These are phyloP conservation scores for Pestalotiopsis sp. DNA, from an alignment of 2,329 filamentous ascomycete species.

Conservation along the genomic window DNA sequence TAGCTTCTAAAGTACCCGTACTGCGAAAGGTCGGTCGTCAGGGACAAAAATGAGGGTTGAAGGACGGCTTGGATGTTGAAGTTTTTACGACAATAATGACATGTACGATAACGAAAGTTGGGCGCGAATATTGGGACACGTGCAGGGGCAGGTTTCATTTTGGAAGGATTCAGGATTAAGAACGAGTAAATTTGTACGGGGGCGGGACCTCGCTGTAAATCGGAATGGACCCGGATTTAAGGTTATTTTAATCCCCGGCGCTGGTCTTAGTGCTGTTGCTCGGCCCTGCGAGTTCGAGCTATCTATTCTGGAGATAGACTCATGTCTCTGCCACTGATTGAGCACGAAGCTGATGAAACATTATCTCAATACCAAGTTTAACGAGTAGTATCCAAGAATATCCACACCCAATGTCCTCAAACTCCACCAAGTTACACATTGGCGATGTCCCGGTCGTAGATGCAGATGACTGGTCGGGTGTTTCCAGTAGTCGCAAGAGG, in stretches of 20 bases:
- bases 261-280: not conserved
- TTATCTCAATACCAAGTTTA: not conserved
- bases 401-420: not conserved
- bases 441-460: not conserved
- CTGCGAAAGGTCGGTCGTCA: not conserved
- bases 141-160: not conserved
- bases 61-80: not conserved
- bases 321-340: not conserved
- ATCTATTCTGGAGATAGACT: not conserved
- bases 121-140: not conserved
- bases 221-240: not conserved
- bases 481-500: slow-evolving; percentile 22
- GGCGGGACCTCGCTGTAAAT: no score
- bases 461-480: slow-evolving; percentile 28
- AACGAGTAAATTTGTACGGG: not conserved
- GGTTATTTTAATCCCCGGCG: not conserved
- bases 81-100: not conserved
- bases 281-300: not conserved
- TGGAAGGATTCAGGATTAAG: not conserved
- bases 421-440: not conserved
- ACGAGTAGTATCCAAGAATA: not conserved
- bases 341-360: not conserved
- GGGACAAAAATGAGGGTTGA: not conserved
- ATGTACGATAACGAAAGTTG: not conserved
- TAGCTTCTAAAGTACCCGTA: not conserved